Evolutionary conservation across 1,139 yeast species (phyloP), one percentile per base, ranked within the genome.

Genomic region (Hyphopichia pseudoburtonii): DNA sequence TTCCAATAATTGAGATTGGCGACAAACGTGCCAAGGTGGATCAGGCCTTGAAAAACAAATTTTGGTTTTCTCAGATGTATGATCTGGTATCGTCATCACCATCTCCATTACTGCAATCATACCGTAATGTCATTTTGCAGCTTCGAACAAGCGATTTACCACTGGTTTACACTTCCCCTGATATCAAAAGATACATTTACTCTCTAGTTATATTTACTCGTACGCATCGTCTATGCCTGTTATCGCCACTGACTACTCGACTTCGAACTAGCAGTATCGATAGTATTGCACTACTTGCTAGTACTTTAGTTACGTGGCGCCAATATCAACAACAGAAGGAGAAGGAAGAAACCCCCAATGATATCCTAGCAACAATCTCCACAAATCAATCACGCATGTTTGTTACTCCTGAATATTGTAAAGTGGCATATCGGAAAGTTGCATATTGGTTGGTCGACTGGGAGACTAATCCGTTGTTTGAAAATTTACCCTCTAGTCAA

Each of bases 361-460:
- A 14, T 17, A 34, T 41, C 9, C 36, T 38, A 2, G n/a, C n/a
- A n/a, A n/a, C n/a, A n/a, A n/a, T n/a, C n/a, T n/a, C n/a, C n/a
- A n/a, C n/a, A n/a, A n/a, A n/a, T n/a, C n/a, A n/a, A n/a, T n/a
- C n/a, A n/a, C 40, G 41, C 16, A 41, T 57, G 17, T 70, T 50
- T 39, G 65, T 68, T 6, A 68, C 75, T 1, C 76, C 76, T 0
- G 69, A 63, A 29, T 52, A 50, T 30, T 65, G 64, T 34, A 70
- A 70, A 44, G 50, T 66, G n/a, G 71, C 76, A 2, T 56, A 61
- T 43, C 51, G 70, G n/a, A 64, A 63, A 41, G 55, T 71, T n/a
- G 72, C 67, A 19, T 70, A 70, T 55, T 71, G 76, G 76, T 51
- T 68, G 24, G 70, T 70, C 12, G 71, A 69, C 46, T 71, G 76